These are phyloP conservation scores for Cantharellus cinnabarinus DNA, from an alignment of 768 basidiomycete species.

Conservation along the genomic window DNA sequence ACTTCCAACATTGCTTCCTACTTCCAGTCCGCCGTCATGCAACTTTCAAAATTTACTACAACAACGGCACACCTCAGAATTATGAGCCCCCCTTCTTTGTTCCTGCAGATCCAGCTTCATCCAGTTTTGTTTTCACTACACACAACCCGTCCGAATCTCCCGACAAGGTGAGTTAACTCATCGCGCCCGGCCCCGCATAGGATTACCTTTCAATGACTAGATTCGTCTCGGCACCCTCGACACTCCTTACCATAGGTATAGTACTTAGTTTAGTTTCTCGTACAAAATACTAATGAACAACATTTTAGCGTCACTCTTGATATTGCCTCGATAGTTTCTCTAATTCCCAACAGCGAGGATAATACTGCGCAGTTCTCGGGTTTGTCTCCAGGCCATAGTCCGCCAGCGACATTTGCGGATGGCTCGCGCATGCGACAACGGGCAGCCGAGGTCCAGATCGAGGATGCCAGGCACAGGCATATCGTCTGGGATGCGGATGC, in stretches of 20 bases:
- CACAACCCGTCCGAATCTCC: constrained; percentile 53
- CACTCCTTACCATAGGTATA: constrained; percentile 56
- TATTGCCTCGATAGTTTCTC: constrained; percentile 52
- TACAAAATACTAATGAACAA: background rate
- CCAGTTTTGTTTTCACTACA: constrained; percentile 67
- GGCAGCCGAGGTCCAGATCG: constrained; percentile 36
- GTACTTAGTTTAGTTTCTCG: background rate
- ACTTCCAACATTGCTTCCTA: background rate
- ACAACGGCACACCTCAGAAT: constrained; percentile 52
- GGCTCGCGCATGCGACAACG: constrained; percentile 14
- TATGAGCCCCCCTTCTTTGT: constrained; percentile 74
- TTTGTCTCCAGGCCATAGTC: constrained; percentile 16
- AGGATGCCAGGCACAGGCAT: constrained; percentile 40
- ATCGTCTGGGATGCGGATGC: constrained; percentile 44
- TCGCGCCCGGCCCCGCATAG: background rate
- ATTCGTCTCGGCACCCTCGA: constrained; percentile 36
- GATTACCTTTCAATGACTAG: background rate
- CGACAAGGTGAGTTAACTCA: constrained; percentile 30
- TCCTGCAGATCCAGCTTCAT: constrained; percentile 45
- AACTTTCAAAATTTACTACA: constrained; percentile 78
- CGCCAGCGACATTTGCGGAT: constrained; percentile 13
- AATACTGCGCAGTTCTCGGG: constrained; percentile 38
- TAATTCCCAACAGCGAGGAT: constrained; percentile 45
- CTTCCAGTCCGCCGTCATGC: constrained; percentile 53
- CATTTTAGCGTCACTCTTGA: constrained; percentile 42